Evolutionary conservation across 148 eudicot species (phyloP), one percentile per base, ranked within the genome.

Genomic region (Chenopodium suecicum): DNA sequence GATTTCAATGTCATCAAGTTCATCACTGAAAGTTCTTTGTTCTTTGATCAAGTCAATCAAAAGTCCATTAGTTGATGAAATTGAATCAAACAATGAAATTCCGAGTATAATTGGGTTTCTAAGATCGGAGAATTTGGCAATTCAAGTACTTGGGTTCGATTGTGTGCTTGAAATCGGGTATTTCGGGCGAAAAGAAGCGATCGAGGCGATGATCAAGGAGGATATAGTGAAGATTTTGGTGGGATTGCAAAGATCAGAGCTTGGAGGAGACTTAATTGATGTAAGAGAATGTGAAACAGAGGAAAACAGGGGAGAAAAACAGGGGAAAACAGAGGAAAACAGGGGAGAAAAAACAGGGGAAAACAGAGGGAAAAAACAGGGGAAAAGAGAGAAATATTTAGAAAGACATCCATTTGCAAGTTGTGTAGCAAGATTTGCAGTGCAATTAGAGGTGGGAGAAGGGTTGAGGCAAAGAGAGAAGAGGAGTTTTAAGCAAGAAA

Each of bases 381-480:
- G 81, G 82, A 81, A 83, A 25, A 86, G 87, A 46, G 88, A 87
- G 80, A 84, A 78, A 67, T 87, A 78, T 20, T 60, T 90, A 74
- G 88, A 87, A 82, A 79, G 74, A 1, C 94, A 89, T 25, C 91
- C 93, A 6, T 95, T 93, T 83, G 94, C 90, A 6, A 89, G 94
- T 81, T 89, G 96, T 68, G 97, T 93, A 6, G 97, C 93, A 16
- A 84, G 92, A 54, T 93, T 95, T 77, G 91, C 94, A 3, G 97
- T 95, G 86, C 93, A 91, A 80, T 46, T 95, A 86, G 97, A 95
- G 84, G 93, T 95, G 0, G 98, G 98, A 32, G 96, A 95, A 85
- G 94, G 98, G 76, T 41, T 95, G 79, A 89, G 97, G 82, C 94
- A 90, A 81, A 89, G 97, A 65, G 95, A 92, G 80, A 92, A 87